Percentiles rank a stretch among this genome's conserved stretches.
Evolutionary conservation across 495 filamentous ascomycete species (phyloP).

Genomic region (Terfezia boudieri): DNA sequence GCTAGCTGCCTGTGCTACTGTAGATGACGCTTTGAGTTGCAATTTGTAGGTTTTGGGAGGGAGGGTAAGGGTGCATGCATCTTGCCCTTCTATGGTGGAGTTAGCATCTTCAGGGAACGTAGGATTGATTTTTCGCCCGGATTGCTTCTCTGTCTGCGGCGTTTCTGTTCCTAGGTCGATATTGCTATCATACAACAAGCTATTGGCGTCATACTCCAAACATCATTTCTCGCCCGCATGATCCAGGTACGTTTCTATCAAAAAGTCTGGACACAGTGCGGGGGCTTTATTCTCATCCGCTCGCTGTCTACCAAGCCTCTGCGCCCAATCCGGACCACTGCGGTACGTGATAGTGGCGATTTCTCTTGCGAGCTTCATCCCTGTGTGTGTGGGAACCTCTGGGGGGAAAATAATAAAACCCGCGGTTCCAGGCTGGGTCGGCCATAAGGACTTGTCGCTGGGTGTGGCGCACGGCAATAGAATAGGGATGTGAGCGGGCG

Average conservation of each 20-base stretch:
- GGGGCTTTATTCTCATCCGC: slow-evolving; percentile 72
- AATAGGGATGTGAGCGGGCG: slow-evolving; percentile 88
- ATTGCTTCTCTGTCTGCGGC: slow-evolving; percentile 27
- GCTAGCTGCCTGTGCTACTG: not conserved
- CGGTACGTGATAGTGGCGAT: slow-evolving; percentile 97
- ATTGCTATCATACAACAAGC: slow-evolving; percentile 91
- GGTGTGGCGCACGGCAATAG: slow-evolving; percentile 96
- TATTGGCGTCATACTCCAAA: slow-evolving; percentile 94
- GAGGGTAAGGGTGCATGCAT: slow-evolving; percentile 59
- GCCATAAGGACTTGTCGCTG: slow-evolving; percentile 97
- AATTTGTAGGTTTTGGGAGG: slow-evolving; percentile 75
- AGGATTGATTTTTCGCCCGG: slow-evolving; percentile 28
- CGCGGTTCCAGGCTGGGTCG: slow-evolving; percentile 93
- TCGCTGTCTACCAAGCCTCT: slow-evolving; percentile 69
- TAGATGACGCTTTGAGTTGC: slow-evolving; percentile 25
- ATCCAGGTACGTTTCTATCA: slow-evolving; percentile 96
- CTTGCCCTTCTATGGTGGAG: slow-evolving; percentile 11
- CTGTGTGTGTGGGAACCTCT: slow-evolving; percentile 67
- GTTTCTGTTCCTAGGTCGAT: slow-evolving; percentile 65
- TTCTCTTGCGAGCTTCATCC: slow-evolving; percentile 94
- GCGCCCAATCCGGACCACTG: slow-evolving; percentile 93
- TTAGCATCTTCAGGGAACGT: slow-evolving; percentile 11
- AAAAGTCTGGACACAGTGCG: slow-evolving; percentile 85
- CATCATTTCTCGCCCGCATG: slow-evolving; percentile 98
- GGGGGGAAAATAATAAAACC: slow-evolving; percentile 67